Evolutionary conservation across 345 rosid species (phyloP).

Genomic region (Syzygium grande): DNA sequence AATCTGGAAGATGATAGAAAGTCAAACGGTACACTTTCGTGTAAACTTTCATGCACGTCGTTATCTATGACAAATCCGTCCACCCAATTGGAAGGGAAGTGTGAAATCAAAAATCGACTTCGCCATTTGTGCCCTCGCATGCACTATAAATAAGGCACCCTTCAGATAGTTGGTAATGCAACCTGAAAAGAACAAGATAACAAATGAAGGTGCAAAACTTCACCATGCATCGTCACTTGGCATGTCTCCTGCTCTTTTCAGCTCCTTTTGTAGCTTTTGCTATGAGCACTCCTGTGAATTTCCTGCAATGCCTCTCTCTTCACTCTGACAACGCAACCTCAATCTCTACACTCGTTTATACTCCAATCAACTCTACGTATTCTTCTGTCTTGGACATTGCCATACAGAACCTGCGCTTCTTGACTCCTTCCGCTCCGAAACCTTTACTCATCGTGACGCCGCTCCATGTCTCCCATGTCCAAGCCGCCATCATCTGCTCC

Average conservation of each 20-base stretch:
- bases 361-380: constrained; percentile 2
- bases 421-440: constrained; percentile 8
- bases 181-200: background rate
- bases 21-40: background rate
- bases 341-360: constrained; percentile 3
- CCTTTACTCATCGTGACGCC: constrained; percentile 26
- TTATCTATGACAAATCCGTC: background rate
- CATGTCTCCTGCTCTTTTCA: background rate
- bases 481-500: constrained; percentile 24
- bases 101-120: background rate
- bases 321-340: background rate
- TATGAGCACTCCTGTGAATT: background rate
- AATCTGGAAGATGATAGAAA: background rate
- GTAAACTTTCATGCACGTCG: background rate
- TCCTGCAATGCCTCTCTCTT: constrained; percentile 8
- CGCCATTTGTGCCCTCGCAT: background rate
- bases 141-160: background rate
- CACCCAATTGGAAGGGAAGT: background rate
- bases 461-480: constrained; percentile 20
- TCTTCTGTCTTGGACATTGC: background rate
- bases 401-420: constrained; percentile 6
- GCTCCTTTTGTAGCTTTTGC: background rate
- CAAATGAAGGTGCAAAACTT: background rate
- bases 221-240: background rate
- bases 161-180: background rate